phyloP scores from a whole-genome alignment of 495 filamentous ascomycete genomes.

The Xylaria scruposa region DNA sequence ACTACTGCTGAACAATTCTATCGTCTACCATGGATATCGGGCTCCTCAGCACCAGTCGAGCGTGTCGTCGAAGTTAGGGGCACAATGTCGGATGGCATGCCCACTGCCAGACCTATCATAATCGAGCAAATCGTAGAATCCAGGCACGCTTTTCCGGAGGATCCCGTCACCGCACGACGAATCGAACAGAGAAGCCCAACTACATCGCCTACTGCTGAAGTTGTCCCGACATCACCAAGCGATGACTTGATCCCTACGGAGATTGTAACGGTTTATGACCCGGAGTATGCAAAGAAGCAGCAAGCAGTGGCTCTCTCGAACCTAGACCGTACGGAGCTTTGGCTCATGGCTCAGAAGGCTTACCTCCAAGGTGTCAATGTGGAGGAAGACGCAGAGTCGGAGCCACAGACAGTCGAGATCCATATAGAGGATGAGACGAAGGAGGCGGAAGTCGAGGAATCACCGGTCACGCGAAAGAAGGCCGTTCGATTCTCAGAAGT shows the following conservation, averaged over 20 bases:
- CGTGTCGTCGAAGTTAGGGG: slow-evolving; percentile 67
- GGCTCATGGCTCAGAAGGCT: slow-evolving; percentile 78
- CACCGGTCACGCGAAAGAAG: slow-evolving; percentile 58
- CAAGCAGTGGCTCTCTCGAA: slow-evolving; percentile 67
- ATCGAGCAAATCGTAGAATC: slow-evolving; percentile 36
- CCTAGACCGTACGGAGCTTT: slow-evolving; percentile 79
- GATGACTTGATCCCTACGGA: slow-evolving; percentile 58
- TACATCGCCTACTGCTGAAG: slow-evolving; percentile 44
- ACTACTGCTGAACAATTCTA: slow-evolving; percentile 87
- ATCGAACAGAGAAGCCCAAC: slow-evolving; percentile 36
- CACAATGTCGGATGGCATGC: slow-evolving; percentile 63
- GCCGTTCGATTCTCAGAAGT: slow-evolving; percentile 77
- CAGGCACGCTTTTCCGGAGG: slow-evolving; percentile 32
- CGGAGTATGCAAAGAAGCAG: slow-evolving; percentile 71
- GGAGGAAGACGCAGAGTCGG: slow-evolving; percentile 47
- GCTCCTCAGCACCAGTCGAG: slow-evolving; percentile 63
- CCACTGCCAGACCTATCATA: slow-evolving; percentile 64
- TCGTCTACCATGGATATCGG: slow-evolving; percentile 70
- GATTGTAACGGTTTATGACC: slow-evolving; percentile 70
- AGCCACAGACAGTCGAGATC: slow-evolving; percentile 35
- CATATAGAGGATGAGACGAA: slow-evolving; percentile 36
- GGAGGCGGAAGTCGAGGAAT: slow-evolving; percentile 41
- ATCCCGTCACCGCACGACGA: slow-evolving; percentile 35
- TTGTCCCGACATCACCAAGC: slow-evolving; percentile 45
- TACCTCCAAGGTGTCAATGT: slow-evolving; percentile 71